phyloP scores from a whole-genome alignment of 164 flowering plant species.

The Warburgia ugandensis region DNA sequence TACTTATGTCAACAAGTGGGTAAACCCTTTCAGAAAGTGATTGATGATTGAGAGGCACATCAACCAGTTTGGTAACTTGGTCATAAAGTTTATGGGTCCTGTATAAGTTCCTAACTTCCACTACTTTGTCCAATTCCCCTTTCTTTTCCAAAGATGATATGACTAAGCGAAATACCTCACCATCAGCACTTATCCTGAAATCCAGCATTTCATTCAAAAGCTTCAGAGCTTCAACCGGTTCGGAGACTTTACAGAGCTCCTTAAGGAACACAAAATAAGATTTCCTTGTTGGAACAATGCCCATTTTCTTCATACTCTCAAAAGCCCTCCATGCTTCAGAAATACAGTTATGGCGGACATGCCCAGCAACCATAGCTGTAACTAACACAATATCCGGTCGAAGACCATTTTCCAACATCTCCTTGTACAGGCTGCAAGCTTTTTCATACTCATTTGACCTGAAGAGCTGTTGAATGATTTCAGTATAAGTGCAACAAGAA shows the following conservation, averaged over 20 bases:
- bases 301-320: slow-evolving; percentile 43
- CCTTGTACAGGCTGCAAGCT: slow-evolving; percentile 49
- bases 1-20: slow-evolving; percentile 6
- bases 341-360: slow-evolving; percentile 39
- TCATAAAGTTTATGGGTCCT: slow-evolving; percentile 16
- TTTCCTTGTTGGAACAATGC: slow-evolving; percentile 41
- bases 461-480: slow-evolving; percentile 62
- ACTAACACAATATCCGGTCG: slow-evolving; percentile 50
- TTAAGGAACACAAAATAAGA: slow-evolving; percentile 45
- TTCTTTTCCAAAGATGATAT: slow-evolving; percentile 40
- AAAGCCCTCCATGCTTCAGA: slow-evolving; percentile 60
- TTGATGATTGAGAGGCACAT: neutral
- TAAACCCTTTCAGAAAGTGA: slow-evolving; percentile 1
- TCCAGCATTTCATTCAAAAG: slow-evolving; percentile 50
- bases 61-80: slow-evolving; percentile 18
- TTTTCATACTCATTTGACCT: slow-evolving; percentile 38
- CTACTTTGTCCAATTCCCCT: slow-evolving; percentile 35
- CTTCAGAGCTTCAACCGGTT: slow-evolving; percentile 46
- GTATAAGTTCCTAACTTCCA: slow-evolving; percentile 34
- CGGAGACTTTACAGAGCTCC: slow-evolving; percentile 62
- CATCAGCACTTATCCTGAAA: slow-evolving; percentile 30
- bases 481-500: slow-evolving; percentile 45
- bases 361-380: slow-evolving; percentile 60
- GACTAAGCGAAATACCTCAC: slow-evolving; percentile 33
- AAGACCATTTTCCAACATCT: slow-evolving; percentile 55